These are phyloP conservation scores for Metahyphopichia silvanorum DNA, from an alignment of 805 yeast species.

Conservation along the genomic window DNA sequence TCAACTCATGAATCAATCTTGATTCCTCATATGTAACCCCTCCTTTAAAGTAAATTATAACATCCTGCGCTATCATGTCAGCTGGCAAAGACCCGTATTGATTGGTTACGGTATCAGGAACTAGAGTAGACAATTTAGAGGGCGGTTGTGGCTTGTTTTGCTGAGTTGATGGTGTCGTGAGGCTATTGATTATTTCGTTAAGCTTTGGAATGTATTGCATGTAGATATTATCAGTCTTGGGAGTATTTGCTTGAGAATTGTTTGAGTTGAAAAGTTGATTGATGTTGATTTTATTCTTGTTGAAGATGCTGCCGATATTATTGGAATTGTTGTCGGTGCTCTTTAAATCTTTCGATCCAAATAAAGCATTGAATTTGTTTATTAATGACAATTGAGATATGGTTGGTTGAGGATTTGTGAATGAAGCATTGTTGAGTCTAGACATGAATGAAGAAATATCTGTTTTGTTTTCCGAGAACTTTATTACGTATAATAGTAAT, in stretches of 20 bases:
- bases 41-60: slow-evolving; percentile 74
- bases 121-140: slow-evolving; percentile 30
- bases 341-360: slow-evolving; percentile 11
- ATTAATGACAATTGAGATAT: slow-evolving; percentile 28
- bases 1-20: slow-evolving; percentile 71
- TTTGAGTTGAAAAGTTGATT: slow-evolving; percentile 28
- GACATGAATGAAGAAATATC: slow-evolving; percentile 22
- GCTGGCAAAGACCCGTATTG: slow-evolving; percentile 19
- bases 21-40: slow-evolving; percentile 95
- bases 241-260: slow-evolving; percentile 10
- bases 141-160: slow-evolving; percentile 7
- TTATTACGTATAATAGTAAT: slow-evolving; percentile 67
- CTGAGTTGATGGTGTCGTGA: slow-evolving; percentile 11
- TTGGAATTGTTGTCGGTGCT: slow-evolving; percentile 6
- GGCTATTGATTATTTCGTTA: slow-evolving; percentile 32
- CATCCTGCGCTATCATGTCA: slow-evolving; percentile 51
- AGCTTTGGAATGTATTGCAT: slow-evolving; percentile 89
- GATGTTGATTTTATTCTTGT: slow-evolving; percentile 30
- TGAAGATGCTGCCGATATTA: slow-evolving; percentile 26
- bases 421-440: slow-evolving; percentile 26
- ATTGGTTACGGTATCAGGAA: slow-evolving; percentile 31
- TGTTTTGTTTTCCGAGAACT: slow-evolving; percentile 33
- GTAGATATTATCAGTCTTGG: slow-evolving; percentile 62
- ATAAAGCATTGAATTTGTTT: slow-evolving; percentile 23
- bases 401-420: slow-evolving; percentile 30